phyloP scores from a whole-genome alignment of 2,329 filamentous ascomycete genomes.

The Lecanicillium sp. region DNA sequence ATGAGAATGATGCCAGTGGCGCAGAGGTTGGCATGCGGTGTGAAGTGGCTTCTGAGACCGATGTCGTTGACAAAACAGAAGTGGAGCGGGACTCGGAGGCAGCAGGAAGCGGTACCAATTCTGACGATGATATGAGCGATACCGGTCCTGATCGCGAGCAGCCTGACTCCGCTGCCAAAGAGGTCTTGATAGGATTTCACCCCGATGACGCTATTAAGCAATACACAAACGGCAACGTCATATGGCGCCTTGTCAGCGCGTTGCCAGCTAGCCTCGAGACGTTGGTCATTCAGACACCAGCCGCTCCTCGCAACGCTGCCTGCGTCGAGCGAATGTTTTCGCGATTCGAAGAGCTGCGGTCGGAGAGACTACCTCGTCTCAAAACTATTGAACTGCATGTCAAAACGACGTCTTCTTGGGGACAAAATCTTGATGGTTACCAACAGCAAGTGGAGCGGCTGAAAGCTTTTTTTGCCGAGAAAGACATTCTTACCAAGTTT shows the following conservation, averaged over 20 bases:
- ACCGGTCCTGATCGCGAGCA: no score
- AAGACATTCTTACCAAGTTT: background rate
- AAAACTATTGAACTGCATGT: background rate
- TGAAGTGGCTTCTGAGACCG: background rate
- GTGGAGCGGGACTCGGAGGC: no score
- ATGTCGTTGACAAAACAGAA: background rate
- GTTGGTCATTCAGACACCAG: background rate
- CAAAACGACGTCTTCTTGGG: background rate
- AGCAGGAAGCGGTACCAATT: no score
- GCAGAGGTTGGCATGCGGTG: background rate
- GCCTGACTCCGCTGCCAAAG: no score
- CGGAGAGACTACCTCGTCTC: background rate
- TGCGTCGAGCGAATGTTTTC: conserved; percentile 1
- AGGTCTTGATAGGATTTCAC: no score
- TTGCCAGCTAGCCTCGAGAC: conserved; percentile 1
- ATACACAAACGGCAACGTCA: background rate
- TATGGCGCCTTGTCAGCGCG: background rate
- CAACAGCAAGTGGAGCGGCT: background rate
- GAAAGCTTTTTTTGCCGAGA: background rate
- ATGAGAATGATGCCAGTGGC: background rate
- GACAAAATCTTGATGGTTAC: background rate
- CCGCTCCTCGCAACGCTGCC: background rate
- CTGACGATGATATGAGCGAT: no score
- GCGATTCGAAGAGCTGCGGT: background rate
- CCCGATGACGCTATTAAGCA: background rate